A percentile compares a stretch with the other conserved stretches of the same genome.
phyloP scores from a whole-genome alignment of 2,329 filamentous ascomycete genomes.

The Hypoxylon sp. region DNA sequence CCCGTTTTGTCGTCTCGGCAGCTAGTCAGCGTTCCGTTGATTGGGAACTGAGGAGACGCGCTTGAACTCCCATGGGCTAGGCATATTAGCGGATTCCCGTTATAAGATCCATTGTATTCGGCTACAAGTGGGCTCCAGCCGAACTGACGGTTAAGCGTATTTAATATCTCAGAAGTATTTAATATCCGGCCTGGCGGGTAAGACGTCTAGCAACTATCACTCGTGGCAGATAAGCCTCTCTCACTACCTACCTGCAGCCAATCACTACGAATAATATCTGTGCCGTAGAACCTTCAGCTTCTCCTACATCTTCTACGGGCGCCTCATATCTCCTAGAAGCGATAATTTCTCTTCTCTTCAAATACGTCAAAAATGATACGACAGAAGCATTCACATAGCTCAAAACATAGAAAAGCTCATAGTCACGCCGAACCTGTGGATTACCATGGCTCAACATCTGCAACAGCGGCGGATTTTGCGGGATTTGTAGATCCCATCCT shows the following conservation, averaged over 20 bases:
- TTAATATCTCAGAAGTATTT: conserved; percentile 46
- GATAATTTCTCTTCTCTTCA: conserved; percentile 23
- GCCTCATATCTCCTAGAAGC: conserved; percentile 16
- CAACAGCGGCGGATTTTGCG: conserved; percentile 34
- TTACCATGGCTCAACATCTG: conserved; percentile 25
- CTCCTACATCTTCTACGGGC: conserved; percentile 23
- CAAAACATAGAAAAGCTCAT: conserved; percentile 34
- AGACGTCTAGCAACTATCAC: conserved; percentile 27
- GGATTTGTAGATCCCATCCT: conserved; percentile 41
- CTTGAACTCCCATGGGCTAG: conserved; percentile 17
- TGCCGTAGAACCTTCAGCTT: conserved; percentile 21
- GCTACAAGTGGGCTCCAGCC: conserved; percentile 34
- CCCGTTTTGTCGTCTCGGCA: conserved; percentile 36
- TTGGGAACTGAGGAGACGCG: conserved; percentile 27
- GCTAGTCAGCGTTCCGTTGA: conserved; percentile 31
- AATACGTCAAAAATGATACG: conserved; percentile 36
- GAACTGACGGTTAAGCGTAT: conserved; percentile 34
- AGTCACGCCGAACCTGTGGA: conserved; percentile 21
- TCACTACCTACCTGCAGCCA: conserved; percentile 26
- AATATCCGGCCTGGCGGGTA: conserved; percentile 45
- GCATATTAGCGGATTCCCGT: conserved; percentile 30
- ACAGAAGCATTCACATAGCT: conserved; percentile 38
- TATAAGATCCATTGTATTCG: conserved; percentile 35
- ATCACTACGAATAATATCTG: conserved; percentile 28
- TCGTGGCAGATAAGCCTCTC: conserved; percentile 29